Evolutionary conservation across 345 rosid genomes (phyloP).

Genomic region (Microcos paniculata): DNA sequence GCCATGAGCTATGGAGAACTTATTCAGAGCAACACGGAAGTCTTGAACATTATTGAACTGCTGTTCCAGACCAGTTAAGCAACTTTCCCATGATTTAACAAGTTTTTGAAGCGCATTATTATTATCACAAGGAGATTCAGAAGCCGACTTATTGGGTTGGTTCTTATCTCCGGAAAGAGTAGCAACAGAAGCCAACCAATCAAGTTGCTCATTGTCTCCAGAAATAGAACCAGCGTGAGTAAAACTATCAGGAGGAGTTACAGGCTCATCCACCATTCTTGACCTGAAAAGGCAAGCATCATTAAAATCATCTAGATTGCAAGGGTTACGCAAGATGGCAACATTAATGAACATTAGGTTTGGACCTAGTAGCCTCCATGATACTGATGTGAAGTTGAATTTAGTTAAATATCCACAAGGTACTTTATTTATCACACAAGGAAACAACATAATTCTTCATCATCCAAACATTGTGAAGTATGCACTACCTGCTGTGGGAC

Average conservation of each 20-base stretch:
- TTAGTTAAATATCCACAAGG: not conserved
- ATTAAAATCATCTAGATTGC: not conserved
- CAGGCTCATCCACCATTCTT: slow-evolving; percentile 3
- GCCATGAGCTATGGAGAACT: slow-evolving; percentile 52
- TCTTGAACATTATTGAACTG: slow-evolving; percentile 49
- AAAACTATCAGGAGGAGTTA: not conserved
- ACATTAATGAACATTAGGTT: not conserved
- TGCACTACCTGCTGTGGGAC: slow-evolving; percentile 8
- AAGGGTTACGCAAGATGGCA: not conserved
- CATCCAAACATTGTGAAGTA: not conserved
- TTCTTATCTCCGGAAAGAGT: slow-evolving; percentile 16
- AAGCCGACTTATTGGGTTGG: slow-evolving; percentile 9
- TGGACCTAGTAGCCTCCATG: not conserved
- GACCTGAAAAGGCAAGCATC: not conserved
- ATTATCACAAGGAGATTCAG: slow-evolving; percentile 9
- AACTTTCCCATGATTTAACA: slow-evolving; percentile 43
- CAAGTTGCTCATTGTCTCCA: slow-evolving; percentile 4
- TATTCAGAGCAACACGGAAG: slow-evolving; percentile 53
- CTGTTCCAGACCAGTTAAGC: slow-evolving; percentile 55
- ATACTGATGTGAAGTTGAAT: slow-evolving; percentile 3
- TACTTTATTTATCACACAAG: not conserved
- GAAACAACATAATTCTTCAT: not conserved
- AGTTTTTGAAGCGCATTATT: slow-evolving; percentile 27
- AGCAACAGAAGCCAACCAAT: slow-evolving; percentile 8
- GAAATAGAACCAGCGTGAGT: not conserved